Percentiles rank a stretch among this genome's conserved stretches.
Conservation (phyloP, 2,329 filamentous ascomycete species). For the Aspergillus ustus region DNA sequence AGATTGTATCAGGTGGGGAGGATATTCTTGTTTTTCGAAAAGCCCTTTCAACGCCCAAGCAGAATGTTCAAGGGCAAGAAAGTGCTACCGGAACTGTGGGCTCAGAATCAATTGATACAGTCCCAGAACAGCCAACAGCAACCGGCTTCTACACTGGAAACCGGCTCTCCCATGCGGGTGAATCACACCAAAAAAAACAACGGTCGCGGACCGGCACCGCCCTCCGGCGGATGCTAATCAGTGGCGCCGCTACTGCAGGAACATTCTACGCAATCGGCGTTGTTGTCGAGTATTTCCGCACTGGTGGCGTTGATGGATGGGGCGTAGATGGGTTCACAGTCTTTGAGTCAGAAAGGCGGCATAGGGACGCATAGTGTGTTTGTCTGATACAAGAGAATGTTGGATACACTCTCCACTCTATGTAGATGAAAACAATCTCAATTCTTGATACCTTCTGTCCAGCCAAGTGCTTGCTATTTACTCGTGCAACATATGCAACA, state of each 20-base stretch:
- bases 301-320: constrained; percentile 43
- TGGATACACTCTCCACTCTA: constrained; percentile 4
- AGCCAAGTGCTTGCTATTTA: neutral
- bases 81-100: neutral
- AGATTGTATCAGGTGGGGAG: constrained; percentile 46
- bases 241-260: constrained; percentile 39
- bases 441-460: neutral
- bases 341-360: constrained; percentile 43
- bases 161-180: neutral
- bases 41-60: neutral
- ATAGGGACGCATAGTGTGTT: constrained; percentile 9
- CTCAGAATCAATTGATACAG: neutral
- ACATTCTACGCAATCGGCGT: constrained; percentile 49
- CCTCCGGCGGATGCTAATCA: constrained; percentile 40
- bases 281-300: constrained; percentile 47
- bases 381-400: neutral
- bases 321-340: constrained; percentile 45
- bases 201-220: constrained; percentile 22
- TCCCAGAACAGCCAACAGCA: neutral
- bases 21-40: constrained; percentile 48
- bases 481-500: neutral
- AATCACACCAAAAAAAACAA: neutral
- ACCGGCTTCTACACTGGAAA: neutral
- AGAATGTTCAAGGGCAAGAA: neutral
- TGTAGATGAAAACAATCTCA: constrained; percentile 10